Conservation (phyloP, 495 filamentous ascomycete genomes). For the Hypoxylon fragiforme region DNA sequence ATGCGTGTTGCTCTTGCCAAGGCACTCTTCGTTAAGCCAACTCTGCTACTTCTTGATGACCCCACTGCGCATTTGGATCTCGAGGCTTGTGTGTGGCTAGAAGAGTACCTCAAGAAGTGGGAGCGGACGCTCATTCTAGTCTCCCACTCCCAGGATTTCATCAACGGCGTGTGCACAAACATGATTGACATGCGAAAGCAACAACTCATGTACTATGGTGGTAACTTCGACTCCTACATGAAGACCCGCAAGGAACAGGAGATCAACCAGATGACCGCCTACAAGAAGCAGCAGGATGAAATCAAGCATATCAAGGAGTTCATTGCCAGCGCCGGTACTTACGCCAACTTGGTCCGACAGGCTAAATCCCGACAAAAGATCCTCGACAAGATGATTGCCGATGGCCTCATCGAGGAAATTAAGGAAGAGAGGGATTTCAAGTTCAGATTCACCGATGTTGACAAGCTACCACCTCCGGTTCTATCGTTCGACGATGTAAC, state of each 20-base stretch:
- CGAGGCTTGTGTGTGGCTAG: conserved; percentile 98
- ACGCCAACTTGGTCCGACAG: conserved; percentile 98
- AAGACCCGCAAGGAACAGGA: conserved; percentile 96
- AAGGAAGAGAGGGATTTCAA: conserved; percentile 86
- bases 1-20: conserved; percentile 98
- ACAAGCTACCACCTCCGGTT: conserved; percentile 96
- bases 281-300: conserved; percentile 98
- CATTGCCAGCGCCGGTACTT: conserved; percentile 99
- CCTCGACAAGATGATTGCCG: conserved; percentile 99
- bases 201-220: conserved; percentile 95
- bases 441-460: conserved; percentile 97
- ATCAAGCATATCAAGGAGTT: conserved; percentile 99
- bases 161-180: conserved; percentile 98
- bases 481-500: conserved; percentile 95
- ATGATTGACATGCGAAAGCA: conserved; percentile 98
- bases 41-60: conserved; percentile 93
- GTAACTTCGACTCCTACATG: conserved; percentile 98
- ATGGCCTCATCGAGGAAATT: conserved; percentile 95
- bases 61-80: conserved; percentile 99
- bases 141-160: conserved; percentile 96
- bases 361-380: conserved; percentile 99
- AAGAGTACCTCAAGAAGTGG: conserved; percentile 99
- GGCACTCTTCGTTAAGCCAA: conserved; percentile 97
- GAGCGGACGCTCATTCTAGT: conserved; percentile 96
- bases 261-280: conserved; percentile 97